A percentile compares a stretch with the other conserved stretches of the same genome.
Conservation (phyloP, 2,329 filamentous ascomycete species). For the Zymoseptoria passerinii region DNA sequence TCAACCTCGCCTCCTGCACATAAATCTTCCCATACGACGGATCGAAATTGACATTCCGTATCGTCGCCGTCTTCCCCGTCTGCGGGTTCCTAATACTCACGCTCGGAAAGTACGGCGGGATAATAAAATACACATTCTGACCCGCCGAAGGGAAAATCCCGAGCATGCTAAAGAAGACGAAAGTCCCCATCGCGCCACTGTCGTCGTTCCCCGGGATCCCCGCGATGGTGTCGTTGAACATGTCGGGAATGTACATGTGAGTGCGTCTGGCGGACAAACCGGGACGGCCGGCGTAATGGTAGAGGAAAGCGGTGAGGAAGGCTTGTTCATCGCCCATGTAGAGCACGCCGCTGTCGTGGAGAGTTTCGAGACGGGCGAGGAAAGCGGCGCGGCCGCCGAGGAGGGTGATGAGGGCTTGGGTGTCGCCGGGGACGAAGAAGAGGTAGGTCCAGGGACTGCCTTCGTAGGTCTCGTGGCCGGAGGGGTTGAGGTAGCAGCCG, state of each 20-base stretch:
- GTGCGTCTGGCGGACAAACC: constrained; percentile 52
- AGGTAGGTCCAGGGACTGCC: constrained; percentile 17
- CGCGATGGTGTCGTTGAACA: constrained; percentile 47
- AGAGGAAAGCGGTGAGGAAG: constrained; percentile 47
- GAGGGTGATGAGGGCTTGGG: constrained; percentile 13
- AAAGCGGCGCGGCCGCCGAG: constrained; percentile 13
- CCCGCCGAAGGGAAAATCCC: constrained; percentile 61
- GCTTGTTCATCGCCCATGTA: constrained; percentile 20
- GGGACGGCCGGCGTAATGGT: constrained; percentile 58
- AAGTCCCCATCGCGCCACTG: constrained; percentile 64
- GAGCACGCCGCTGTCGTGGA: constrained; percentile 49
- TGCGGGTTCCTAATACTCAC: constrained; percentile 51
- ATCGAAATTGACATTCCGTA: constrained; percentile 40
- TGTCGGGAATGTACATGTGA: constrained; percentile 50
- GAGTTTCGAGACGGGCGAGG: constrained; percentile 39
- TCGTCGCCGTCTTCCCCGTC: constrained; percentile 42
- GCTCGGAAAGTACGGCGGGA: constrained; percentile 53
- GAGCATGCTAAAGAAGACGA: constrained; percentile 61
- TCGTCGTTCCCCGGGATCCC: constrained; percentile 65
- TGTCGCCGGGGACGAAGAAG: constrained; percentile 17
- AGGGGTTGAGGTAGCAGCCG: constrained; percentile 31
- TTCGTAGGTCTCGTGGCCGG: constrained; percentile 16
- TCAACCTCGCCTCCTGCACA: constrained; percentile 59
- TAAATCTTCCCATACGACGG: constrained; percentile 40
- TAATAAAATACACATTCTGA: constrained; percentile 45